phyloP scores from a whole-genome alignment of 345 rosid genomes.

The Nephelium lappaceum region DNA sequence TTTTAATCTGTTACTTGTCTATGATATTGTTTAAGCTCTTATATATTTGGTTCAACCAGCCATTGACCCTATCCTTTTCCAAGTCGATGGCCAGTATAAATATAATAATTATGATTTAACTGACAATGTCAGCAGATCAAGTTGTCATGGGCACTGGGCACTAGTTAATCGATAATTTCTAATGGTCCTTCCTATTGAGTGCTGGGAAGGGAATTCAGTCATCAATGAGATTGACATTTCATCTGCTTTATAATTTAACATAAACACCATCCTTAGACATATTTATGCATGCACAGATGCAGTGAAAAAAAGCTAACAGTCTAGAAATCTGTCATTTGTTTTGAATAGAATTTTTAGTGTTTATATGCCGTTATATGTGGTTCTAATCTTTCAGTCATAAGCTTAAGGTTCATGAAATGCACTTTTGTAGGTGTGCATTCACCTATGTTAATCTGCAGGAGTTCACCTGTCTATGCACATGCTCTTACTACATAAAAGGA shows the following conservation, averaged over 20 bases:
- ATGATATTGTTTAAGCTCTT: neutral
- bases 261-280: neutral
- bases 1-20: neutral
- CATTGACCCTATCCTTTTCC: neutral
- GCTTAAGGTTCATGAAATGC: neutral
- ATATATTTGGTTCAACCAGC: neutral
- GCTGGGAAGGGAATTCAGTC: neutral
- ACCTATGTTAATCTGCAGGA: neutral
- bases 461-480: neutral
- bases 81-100: neutral
- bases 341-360: neutral
- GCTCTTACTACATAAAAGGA: neutral
- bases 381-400: neutral
- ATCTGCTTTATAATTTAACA: neutral
- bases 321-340: neutral
- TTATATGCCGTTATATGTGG: neutral
- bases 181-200: neutral
- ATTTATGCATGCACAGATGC: neutral
- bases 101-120: neutral
- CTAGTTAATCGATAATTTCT: neutral
- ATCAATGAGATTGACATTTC: neutral
- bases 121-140: neutral
- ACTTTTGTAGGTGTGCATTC: neutral
- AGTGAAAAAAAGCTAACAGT: neutral
- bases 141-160: neutral